phyloP scores from a whole-genome alignment of 805 yeast genomes.

The Candida yuanshanica region DNA sequence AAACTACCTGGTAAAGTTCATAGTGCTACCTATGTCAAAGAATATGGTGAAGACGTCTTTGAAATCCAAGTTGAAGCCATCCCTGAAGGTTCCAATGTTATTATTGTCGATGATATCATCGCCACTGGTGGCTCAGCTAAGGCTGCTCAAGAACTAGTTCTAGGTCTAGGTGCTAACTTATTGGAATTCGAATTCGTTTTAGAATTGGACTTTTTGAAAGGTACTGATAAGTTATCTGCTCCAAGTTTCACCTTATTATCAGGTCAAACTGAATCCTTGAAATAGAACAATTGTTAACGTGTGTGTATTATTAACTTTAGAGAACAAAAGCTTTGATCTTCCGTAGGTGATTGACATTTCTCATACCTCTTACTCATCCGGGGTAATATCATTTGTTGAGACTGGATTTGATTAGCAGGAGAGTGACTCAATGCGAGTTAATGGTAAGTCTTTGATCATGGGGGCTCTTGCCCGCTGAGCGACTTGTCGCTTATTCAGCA shows the following conservation, averaged over 20 bases:
- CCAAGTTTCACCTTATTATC: slow-evolving; percentile 86
- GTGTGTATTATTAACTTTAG: no score
- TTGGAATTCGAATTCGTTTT: slow-evolving; percentile 82
- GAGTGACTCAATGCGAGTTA: no score
- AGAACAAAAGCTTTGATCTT: no score
- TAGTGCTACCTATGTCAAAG: slow-evolving; percentile 75
- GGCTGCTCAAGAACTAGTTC: slow-evolving; percentile 86
- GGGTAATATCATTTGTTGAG: no score
- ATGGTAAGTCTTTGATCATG: no score
- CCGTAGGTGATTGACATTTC: no score
- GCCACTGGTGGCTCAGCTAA: slow-evolving; percentile 97
- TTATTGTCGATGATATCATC: slow-evolving; percentile 91
- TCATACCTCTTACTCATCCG: no score
- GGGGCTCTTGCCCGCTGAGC: no score
- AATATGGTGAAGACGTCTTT: slow-evolving; percentile 86
- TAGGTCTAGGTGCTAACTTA: slow-evolving; percentile 61
- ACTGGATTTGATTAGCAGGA: no score
- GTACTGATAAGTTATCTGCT: slow-evolving; percentile 79
- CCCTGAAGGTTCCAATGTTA: slow-evolving; percentile 72
- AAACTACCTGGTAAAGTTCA: slow-evolving; percentile 85
- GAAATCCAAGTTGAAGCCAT: slow-evolving; percentile 84
- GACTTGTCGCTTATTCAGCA: no score
- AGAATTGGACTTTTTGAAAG: slow-evolving; percentile 93
- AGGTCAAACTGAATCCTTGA: slow-evolving; percentile 62
- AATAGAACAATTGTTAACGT: no score